Percentiles rank a stretch among this genome's conserved stretches.
phyloP scores from a whole-genome alignment of 2,329 filamentous ascomycete genomes.

The Aspergillus piperis region DNA sequence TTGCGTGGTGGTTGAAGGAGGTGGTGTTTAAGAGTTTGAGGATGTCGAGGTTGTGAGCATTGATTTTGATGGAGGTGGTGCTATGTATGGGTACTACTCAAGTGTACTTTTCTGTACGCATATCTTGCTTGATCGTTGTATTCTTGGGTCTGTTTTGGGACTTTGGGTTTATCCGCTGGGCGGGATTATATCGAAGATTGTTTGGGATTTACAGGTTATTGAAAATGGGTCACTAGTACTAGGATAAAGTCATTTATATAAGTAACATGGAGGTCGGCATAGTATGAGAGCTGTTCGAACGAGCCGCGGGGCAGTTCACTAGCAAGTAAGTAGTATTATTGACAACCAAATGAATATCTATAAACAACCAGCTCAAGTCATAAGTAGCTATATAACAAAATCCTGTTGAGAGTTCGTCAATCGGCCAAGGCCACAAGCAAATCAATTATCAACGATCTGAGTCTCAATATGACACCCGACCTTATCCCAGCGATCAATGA shows the following conservation, averaged over 20 bases:
- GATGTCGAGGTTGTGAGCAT: slow-evolving; percentile 14
- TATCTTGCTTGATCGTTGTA: background rate
- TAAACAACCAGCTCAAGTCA: background rate
- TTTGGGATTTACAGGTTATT: no score
- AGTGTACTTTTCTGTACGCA: background rate
- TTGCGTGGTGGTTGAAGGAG: slow-evolving; percentile 67
- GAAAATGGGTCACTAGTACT: no score
- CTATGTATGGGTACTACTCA: background rate
- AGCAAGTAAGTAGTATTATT: no score
- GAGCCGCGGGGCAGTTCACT: no score
- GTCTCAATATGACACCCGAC: slow-evolving; percentile 46
- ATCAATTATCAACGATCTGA: slow-evolving; percentile 36
- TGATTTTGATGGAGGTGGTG: background rate
- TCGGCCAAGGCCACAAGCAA: no score
- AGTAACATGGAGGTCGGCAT: no score
- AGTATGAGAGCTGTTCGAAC: no score
- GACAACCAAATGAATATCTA: background rate
- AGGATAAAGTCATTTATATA: no score
- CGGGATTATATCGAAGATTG: no score
- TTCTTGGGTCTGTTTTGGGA: background rate
- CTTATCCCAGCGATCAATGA: slow-evolving; percentile 47
- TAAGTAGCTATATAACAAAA: background rate
- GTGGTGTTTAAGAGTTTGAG: slow-evolving; percentile 49
- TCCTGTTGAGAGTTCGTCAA: slow-evolving; percentile 18
- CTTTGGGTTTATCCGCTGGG: no score